Conservation (phyloP, 345 rosid genomes). For the Gossypium herbaceum region DNA sequence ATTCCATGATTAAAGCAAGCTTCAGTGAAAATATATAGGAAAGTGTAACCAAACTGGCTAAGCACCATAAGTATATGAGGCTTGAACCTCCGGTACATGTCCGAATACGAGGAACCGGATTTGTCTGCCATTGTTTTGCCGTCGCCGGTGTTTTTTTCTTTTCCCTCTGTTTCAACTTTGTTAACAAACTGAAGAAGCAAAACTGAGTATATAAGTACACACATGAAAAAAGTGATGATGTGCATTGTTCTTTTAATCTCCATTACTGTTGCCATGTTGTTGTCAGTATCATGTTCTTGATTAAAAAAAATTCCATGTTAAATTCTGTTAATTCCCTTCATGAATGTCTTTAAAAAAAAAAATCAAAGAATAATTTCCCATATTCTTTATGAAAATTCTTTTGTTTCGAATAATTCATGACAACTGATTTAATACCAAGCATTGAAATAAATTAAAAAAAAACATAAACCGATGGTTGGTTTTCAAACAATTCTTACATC, state of each 20-base stretch:
- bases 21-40: slow-evolving; percentile 55
- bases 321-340: slow-evolving; percentile 3
- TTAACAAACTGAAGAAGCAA: background rate
- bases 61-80: slow-evolving; percentile 52
- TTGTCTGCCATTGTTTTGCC: slow-evolving; percentile 7
- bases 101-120: background rate
- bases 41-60: slow-evolving; percentile 44
- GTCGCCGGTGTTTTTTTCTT: background rate
- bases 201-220: background rate
- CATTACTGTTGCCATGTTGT: slow-evolving; percentile 22
- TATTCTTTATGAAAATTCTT: background rate
- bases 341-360: background rate
- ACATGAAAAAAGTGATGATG: background rate
- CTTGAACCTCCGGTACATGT: slow-evolving; percentile 30
- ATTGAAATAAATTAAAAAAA: background rate
- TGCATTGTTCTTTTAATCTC: background rate
- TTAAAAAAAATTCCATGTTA: slow-evolving; percentile 14
- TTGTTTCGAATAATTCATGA: background rate
- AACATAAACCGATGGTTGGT: background rate
- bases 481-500: background rate
- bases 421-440: background rate
- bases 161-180: background rate
- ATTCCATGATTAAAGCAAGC: slow-evolving; percentile 68
- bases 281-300: slow-evolving; percentile 29
- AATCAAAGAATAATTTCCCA: slow-evolving; percentile 17